Base-by-base conservation (phyloP, 352 stramenopile genomes). In the Globisporangium emineosum region DNA sequence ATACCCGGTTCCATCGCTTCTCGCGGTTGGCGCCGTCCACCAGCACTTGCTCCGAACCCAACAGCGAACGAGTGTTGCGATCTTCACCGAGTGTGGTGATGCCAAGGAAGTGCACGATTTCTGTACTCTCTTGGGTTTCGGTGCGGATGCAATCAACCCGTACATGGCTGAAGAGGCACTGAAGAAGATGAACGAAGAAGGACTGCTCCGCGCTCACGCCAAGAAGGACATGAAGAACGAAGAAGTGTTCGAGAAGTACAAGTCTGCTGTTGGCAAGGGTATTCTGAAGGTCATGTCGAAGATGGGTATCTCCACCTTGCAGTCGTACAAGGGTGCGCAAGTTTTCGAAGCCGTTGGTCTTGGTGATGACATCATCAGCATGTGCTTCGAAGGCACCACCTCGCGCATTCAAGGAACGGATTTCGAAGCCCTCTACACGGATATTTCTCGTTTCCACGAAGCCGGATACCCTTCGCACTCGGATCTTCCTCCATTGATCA, bases 21-120 rank as follows among this genome's bases (percentile, higher is more conserved):
- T 99, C 40, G 89, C 94, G 35, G 79, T 98, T 43, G 96, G 96
- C 66, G 95, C 96, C 56, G 95, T 99, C 33, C 96, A 99, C 72
- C 96, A 99, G 76, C 94, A 98, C 72, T 78, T 99, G 49, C 78
- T 98, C 23, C 86, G 88, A 27, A 98, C 92, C 7, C 96, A 98
- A 62, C 93, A 98, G 67, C 78, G 78, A 70, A 89, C 80, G 17
- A 83, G 79, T 64, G 89, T 93, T 58, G 94, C 93, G 29, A 81
- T 99, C 60, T 98, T 99, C 71, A 76, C 88, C 15, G 96, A 99
- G 78, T 91, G 83, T 62, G 96, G 94, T 75, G 96, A 99, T 74
- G 90, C 88, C 7, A 97, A 97, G 71, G 96, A 99, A 81, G 95
- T 98, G n/a, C 93, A 98, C 69, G 94, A 98, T 72, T 97, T 97